phyloP scores from a whole-genome alignment of 1,284 basidiomycete species.

The Wallemia mellicola region DNA sequence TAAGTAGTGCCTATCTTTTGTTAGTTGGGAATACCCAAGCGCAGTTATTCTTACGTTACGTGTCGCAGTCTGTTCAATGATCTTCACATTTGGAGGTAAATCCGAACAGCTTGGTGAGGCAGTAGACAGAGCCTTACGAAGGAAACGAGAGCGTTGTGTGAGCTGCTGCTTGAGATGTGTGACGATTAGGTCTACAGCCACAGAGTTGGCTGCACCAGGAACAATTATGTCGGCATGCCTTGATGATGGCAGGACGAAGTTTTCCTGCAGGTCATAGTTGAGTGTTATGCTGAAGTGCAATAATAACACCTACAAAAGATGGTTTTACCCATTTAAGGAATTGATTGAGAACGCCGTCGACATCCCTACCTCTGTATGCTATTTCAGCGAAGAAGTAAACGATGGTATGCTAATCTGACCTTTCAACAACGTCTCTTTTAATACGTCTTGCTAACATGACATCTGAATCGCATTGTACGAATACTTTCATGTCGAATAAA shows the following conservation, averaged over 20 bases:
- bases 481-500: constrained; percentile 16
- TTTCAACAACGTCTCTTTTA: constrained; percentile 15
- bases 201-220: constrained; percentile 9
- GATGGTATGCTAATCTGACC: constrained; percentile 2
- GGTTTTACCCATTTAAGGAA: constrained; percentile 13
- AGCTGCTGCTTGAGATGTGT: constrained; percentile 16
- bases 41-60: too few species aligned
- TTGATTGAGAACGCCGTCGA: constrained; percentile 15
- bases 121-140: constrained; percentile 5
- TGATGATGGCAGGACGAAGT: constrained; percentile 13
- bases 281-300: not conserved
- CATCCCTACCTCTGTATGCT: constrained; percentile 10
- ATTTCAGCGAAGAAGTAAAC: not conserved
- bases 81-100: not conserved
- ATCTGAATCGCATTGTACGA: constrained; percentile 14
- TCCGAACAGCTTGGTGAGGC: not conserved
- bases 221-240: constrained; percentile 14
- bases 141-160: constrained; percentile 5
- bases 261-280: constrained; percentile 7
- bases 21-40: too few species aligned
- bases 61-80: not conserved
- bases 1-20: too few species aligned
- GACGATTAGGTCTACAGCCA: constrained; percentile 17
- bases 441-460: constrained; percentile 18
- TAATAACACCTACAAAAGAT: constrained; percentile 6